Evolutionary conservation across 495 filamentous ascomycete genomes (phyloP), one percentile per base, ranked within the genome.

Genomic region (Penicillium maclennaniae): DNA sequence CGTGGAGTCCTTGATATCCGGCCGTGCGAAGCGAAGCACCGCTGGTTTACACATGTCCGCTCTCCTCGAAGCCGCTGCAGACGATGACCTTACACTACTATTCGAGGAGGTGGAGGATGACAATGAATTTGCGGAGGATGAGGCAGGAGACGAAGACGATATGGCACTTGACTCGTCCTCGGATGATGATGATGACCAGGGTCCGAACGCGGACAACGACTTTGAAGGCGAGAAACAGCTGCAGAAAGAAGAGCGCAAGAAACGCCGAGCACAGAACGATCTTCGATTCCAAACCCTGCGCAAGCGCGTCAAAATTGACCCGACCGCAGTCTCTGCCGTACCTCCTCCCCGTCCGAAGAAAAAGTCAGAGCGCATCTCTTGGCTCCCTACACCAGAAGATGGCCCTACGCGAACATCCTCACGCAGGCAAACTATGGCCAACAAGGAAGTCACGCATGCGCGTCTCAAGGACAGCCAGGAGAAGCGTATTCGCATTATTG

Each of bases 101-200:
- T 95, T 93, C 55, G 83, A 87, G 54, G 88, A 93, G 69, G 86
- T 91, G 51, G 91, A 92, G 54, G 84, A 95, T 49, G 91, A 96
- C 57, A 85, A 84, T 10, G 89, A 89, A 12, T 93, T 91, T 56
- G 78, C 74, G 37, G 84, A 78, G 20, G 84, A 71, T 25, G 85
- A 84, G 17, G 85, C 85, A 16, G 85, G 79, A 15, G 87, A 72
- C n/a, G 86, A 86, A 45, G 82, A 80, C 3, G 92, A 97, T 56
- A 82, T 86, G 59, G 82, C 84, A 26, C 82, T 96, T 62, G 89
- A 92, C 39, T 92, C 87, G 15, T 91, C 88, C 6, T 87, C 86
- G 0, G 88, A 91, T 54, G 87, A 89, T 31, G 86, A 88, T 21
- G 74, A 77, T 6, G 83, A 88, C 51, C 83, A 90, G 53, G 88